Percentiles rank a stretch among this genome's conserved stretches.
phyloP scores from a whole-genome alignment of 1,284 basidiomycete genomes.

The Spongiforma sp. region DNA sequence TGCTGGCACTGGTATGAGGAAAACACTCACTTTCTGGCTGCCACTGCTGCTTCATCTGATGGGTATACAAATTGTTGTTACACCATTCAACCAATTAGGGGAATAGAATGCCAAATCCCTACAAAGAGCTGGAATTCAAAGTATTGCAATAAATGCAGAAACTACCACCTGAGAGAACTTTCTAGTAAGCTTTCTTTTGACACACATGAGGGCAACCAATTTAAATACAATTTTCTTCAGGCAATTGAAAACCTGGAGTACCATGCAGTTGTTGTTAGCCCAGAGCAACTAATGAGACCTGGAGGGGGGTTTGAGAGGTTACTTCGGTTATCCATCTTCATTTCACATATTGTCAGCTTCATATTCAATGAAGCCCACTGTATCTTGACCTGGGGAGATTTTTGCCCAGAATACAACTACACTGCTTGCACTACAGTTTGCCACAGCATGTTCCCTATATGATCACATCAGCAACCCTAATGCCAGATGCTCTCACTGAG shows the following conservation, averaged over 20 bases:
- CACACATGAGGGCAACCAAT: no score
- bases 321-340: not conserved
- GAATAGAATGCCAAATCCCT: not conserved
- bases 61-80: not conserved
- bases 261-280: not conserved
- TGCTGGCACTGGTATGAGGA: not conserved
- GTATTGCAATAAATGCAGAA: not conserved
- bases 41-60: not conserved
- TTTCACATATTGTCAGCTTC: not conserved
- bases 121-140: not conserved
- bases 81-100: not conserved
- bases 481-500: not conserved
- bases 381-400: not conserved
- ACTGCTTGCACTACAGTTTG: not conserved
- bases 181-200: not conserved
- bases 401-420: not conserved
- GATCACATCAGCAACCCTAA: conserved; percentile 5
- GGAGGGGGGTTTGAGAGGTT: not conserved
- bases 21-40: not conserved
- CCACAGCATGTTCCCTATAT: not conserved
- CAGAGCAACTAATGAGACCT: not conserved
- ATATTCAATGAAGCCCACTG: conserved; percentile 11
- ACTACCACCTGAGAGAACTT: not conserved
- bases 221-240: not conserved
- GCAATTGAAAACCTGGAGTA: not conserved